These are phyloP conservation scores for Trametes sp. DNA, from an alignment of 1,284 basidiomycete species.

Conservation along the genomic window DNA sequence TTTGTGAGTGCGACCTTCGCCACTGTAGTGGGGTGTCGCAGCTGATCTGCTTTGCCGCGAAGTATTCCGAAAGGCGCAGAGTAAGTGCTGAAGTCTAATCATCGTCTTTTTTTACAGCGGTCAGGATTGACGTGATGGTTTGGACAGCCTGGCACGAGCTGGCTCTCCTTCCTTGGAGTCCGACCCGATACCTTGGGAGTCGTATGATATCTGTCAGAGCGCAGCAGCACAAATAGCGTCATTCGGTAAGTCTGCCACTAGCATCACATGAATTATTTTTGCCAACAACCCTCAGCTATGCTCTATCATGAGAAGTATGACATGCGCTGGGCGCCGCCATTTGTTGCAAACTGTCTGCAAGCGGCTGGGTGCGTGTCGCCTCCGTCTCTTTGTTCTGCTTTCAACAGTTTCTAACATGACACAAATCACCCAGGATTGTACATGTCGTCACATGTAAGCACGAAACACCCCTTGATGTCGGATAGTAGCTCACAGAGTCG, in stretches of 20 bases:
- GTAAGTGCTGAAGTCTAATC: slow-evolving; percentile 44
- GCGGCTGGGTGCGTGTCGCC: slow-evolving; percentile 71
- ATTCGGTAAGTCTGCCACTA: slow-evolving; percentile 62
- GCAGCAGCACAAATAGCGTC: slow-evolving; percentile 80
- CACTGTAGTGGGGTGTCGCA: too few species aligned
- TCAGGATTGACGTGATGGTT: background rate
- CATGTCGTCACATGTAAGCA: slow-evolving; percentile 71
- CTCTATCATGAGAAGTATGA: slow-evolving; percentile 70
- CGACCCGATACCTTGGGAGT: slow-evolving; percentile 52
- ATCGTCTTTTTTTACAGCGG: too few species aligned
- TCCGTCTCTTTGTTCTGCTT: background rate
- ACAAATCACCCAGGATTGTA: slow-evolving; percentile 65
- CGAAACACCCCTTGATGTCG: background rate
- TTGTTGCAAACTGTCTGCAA: slow-evolving; percentile 77
- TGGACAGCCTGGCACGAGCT: slow-evolving; percentile 13
- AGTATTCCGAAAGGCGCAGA: slow-evolving; percentile 77
- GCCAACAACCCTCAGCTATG: too few species aligned
- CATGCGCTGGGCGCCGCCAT: slow-evolving; percentile 70
- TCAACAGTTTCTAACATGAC: slow-evolving; percentile 1
- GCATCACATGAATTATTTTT: background rate
- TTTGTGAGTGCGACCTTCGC: slow-evolving; percentile 62
- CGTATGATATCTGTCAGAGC: slow-evolving; percentile 79
- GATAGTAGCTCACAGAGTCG: slow-evolving; percentile 4
- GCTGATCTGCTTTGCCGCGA: too few species aligned
- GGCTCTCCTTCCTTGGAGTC: slow-evolving; percentile 25